Evolutionary conservation across 2,329 filamentous ascomycete species (phyloP).

Genomic region (Colletotrichum nymphaeae): DNA sequence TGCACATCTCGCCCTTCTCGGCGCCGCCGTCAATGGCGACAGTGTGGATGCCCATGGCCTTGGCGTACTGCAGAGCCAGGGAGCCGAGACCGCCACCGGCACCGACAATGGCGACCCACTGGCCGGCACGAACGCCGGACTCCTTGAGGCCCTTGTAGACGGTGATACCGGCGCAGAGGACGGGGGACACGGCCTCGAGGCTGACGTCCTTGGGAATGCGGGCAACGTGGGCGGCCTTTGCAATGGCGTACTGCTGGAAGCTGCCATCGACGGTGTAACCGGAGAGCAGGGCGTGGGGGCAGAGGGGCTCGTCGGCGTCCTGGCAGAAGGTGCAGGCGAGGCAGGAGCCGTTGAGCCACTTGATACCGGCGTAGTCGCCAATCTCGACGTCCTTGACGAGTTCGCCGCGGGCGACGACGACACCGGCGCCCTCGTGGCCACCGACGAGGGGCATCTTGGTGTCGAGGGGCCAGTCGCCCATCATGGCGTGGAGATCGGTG

Average conservation of each 20-base stretch:
- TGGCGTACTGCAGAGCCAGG: constrained; percentile 87
- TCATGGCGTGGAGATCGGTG: constrained; percentile 83
- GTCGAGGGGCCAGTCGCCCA: constrained; percentile 89
- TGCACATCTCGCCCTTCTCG: constrained; percentile 81
- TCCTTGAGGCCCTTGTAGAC: constrained; percentile 95
- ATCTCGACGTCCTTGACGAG: constrained; percentile 83
- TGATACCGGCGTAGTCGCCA: constrained; percentile 89
- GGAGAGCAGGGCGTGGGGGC: constrained; percentile 78
- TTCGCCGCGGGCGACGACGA: constrained; percentile 83
- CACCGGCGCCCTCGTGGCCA: constrained; percentile 82
- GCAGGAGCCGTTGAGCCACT: constrained; percentile 93
- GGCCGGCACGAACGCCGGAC: constrained; percentile 77
- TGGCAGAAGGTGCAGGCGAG: constrained; percentile 87
- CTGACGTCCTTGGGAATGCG: constrained; percentile 81
- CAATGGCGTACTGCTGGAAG: constrained; percentile 88
- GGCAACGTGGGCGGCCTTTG: constrained; percentile 86
- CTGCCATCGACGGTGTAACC: constrained; percentile 94
- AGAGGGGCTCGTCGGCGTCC: constrained; percentile 84
- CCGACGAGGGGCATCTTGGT: constrained; percentile 88
- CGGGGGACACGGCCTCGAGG: constrained; percentile 81
- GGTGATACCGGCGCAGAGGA: constrained; percentile 87
- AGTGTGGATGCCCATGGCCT: constrained; percentile 85
- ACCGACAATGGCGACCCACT: constrained; percentile 86
- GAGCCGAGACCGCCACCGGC: constrained; percentile 86
- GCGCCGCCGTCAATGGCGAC: constrained; percentile 87